Base-by-base conservation (phyloP, 805 yeast genomes). In the Sugiyamaella valdiviana region DNA sequence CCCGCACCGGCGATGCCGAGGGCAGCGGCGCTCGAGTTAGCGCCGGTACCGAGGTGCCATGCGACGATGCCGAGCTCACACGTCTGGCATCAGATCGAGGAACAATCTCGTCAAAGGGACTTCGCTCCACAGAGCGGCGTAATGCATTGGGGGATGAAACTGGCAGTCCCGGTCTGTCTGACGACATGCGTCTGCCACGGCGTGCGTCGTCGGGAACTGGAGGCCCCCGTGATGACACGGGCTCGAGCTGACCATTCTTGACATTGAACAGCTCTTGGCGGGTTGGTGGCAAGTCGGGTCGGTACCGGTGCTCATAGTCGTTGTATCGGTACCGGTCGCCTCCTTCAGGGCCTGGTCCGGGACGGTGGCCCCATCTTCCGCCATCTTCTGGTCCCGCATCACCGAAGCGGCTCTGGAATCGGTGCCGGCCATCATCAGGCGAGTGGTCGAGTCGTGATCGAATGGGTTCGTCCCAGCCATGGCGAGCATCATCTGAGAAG, bases 181-280 rank as follows among this genome's bases (percentile, higher is more conserved):
- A 6, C 14, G 22, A 37, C 20, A 17, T 6, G 22, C 39, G 45
- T 9, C 29, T 15, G 23, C 29, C 44, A 23, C 37, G 38, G 15
- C 4, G 32, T 5, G 17, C 14, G 17, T 14, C 44, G 23, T n/a
- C 32, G 5, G 36, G 36, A 15, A 23, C 19, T 12, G n/a, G 26
- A 7, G 42, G 45, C 7, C 42, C 43, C 7, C 35, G 23, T 9
- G 35, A 14, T 10, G 50, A 45, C 23, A 46, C 50, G 10, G 57
- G 45, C 49, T 59, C 63, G 17, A 53, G 45, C 50, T 48, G 51
- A 17, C 61, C 60, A 19, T 54, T 53, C 19, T 47, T 44, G 6
- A 57, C 58, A 45, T 58, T 56, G 49, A 48, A 59, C 16, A 59
- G 51, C 49, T 59, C 63, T 44, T 53, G 53, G 12, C 55, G 50